Base-by-base conservation (phyloP, 2,329 filamentous ascomycete genomes). In the Colletotrichum brevisporum region DNA sequence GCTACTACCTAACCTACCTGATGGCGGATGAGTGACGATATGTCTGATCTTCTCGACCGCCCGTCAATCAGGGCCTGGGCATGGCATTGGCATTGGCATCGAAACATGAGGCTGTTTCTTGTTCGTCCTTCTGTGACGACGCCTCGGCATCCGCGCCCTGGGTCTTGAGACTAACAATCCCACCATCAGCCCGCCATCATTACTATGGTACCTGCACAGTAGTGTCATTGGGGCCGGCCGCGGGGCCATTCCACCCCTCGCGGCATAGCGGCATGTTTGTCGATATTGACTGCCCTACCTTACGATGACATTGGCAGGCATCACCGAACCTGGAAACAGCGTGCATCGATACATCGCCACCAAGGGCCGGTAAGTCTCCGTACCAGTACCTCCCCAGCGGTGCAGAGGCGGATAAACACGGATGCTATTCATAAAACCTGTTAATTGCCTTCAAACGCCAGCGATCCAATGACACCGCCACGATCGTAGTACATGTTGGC, bases 21-120 rank as follows among this genome's bases (percentile, higher is more conserved):
- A n/a, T 43, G 41, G 41, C 2, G 41, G 41, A 15, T 43, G 41
- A 43, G 13, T 43, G 41, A 43, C 41, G 41, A 43, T 15, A n/a
- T 43, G 41, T 43, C 41, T 43, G 41, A 50, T 50, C 47, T 50
- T 9, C 47, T 50, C 41, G 41, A 43, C 41, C 41, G 15, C 41
- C 41, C 41, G 41, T 43, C 41, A 43, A n/a, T 43, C 41, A 43
- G 13, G 47, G 21, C 43, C 26, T 16, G 21, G 18, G 54, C 62
- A 61, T 54, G 57, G 57, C 57, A 59, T 47, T 66, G 55, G 56
- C 64, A 56, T 47, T 48, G 59, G 71, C 72, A 70, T 78, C 76
- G 77, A 80, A 80, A 79, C 78, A 76, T 74, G 74, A 75, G 63
- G 62, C 73, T 76, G 75, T 78, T 78, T 79, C 74, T 74, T 36